Conservation (phyloP, 2,329 filamentous ascomycete genomes). For the Chrysoporthe austroafricana region DNA sequence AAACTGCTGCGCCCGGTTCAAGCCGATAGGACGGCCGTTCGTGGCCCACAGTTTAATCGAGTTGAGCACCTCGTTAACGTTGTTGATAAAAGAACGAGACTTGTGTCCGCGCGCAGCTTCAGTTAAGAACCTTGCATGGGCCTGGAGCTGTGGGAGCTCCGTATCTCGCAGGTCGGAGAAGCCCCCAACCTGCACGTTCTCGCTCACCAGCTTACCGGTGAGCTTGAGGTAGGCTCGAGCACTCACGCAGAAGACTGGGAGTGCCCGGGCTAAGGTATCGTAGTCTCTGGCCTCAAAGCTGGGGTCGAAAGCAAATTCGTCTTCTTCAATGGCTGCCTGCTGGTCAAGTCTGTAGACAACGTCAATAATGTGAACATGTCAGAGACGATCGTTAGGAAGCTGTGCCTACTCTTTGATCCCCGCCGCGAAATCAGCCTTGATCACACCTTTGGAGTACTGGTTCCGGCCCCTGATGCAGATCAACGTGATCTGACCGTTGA, state of each 20-base stretch:
- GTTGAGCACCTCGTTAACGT: constrained; percentile 53
- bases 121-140: constrained; percentile 62
- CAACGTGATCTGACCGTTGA: constrained; percentile 36
- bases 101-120: constrained; percentile 33
- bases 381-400: neutral
- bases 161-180: constrained; percentile 59
- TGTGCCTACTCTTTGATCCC: constrained; percentile 55
- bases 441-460: constrained; percentile 55
- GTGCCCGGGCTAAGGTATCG: constrained; percentile 53
- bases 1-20: neutral
- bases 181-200: constrained; percentile 51
- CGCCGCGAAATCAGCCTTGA: constrained; percentile 61
- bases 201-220: constrained; percentile 56
- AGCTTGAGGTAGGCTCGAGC: constrained; percentile 66
- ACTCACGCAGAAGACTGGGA: constrained; percentile 69
- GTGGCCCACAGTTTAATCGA: constrained; percentile 52
- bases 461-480: constrained; percentile 57
- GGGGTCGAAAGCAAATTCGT: constrained; percentile 59
- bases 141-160: constrained; percentile 61
- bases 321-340: constrained; percentile 53
- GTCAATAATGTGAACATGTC: neutral
- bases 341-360: constrained; percentile 50
- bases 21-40: neutral
- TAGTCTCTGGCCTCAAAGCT: constrained; percentile 61
- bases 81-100: constrained; percentile 55